Percentiles rank a stretch among this genome's conserved stretches.
Evolutionary conservation across 23 red algal species (phyloP).

Genomic region (Gracilariopsis chorda): DNA sequence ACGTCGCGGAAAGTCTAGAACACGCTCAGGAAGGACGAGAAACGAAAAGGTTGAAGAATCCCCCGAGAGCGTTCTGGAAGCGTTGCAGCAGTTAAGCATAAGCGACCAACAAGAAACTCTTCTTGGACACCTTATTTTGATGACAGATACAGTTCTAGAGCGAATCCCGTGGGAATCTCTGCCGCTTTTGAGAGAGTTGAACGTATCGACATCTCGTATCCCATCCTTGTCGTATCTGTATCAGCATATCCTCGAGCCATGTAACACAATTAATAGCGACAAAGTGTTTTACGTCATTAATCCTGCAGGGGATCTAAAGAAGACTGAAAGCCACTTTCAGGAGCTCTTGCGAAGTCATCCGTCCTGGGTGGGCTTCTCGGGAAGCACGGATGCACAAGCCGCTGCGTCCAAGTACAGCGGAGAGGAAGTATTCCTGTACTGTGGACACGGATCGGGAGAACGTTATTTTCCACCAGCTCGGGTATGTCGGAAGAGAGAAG

Average conservation of each 20-base stretch:
- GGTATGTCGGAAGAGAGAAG: slow-evolving; percentile 17
- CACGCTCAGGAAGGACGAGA: background rate
- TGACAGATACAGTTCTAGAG: slow-evolving; percentile 51
- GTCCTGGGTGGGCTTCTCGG: slow-evolving; percentile 48
- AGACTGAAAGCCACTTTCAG: slow-evolving; percentile 64
- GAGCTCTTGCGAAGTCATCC: background rate
- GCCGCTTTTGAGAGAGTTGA: slow-evolving; percentile 4
- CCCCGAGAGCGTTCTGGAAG: background rate
- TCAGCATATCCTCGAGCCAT: background rate
- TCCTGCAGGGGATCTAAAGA: slow-evolving; percentile 73
- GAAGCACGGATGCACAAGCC: slow-evolving; percentile 6
- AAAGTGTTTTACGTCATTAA: slow-evolving; percentile 79
- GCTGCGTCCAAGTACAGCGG: background rate
- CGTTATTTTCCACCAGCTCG: slow-evolving; percentile 56
- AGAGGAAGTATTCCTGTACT: slow-evolving; percentile 77
- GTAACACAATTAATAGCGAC: background rate
- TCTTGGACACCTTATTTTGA: slow-evolving; percentile 23
- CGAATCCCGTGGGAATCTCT: slow-evolving; percentile 69
- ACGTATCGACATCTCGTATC: slow-evolving; percentile 7
- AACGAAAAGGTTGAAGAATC: background rate
- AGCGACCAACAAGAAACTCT: background rate
- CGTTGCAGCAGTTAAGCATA: background rate
- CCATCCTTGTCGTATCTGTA: slow-evolving; percentile 47
- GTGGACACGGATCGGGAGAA: slow-evolving; percentile 89
- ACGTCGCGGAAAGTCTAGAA: background rate